Base-by-base conservation (phyloP, 164 flowering plant genomes). In the Brasenia schreberi region DNA sequence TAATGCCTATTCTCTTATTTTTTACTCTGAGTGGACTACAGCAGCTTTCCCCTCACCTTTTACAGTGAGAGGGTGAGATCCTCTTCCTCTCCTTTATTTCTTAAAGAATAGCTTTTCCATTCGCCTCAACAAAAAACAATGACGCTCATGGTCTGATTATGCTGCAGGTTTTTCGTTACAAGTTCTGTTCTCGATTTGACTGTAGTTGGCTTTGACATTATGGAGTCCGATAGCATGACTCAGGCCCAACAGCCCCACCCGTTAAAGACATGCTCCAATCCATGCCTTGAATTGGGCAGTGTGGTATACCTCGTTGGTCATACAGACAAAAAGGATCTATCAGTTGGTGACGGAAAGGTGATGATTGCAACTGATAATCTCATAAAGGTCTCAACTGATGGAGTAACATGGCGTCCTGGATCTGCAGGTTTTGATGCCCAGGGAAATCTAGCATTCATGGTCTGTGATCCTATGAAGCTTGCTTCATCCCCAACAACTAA, bases 401-500 rank as follows among this genome's bases (percentile, higher is more conserved):
- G 91, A 66, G 77, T 84, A 52, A 75, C 72, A 6, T 91, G 96
- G 96, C 81, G 85, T 74, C 93, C 93, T 56, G 99, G 99, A 17
- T 91, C 95, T 64, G 97, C 97, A 58, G 97, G 99, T 63, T 94
- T 91, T 74, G 99, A 94, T 80, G 80, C 69, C 10, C 96, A 87
- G 61, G 97, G 97, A 4, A 94, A 94, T 80, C 92, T 94, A n/a
- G 92, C 99, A 9, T 94, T 94, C 75, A 89, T 94, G 97, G 82
- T 94, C 18, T 94, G 99, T 74, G 97, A 94, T 74, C 99, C 97
- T 19, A 94, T 91, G 97, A 94, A 94, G 69, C 86, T 94, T 18
- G 97, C 99, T n/a, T 81, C 97, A 62, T 91, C 99, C 58, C 97
- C 97, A 43, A 79, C 84, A 43, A 75, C 87, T 17, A 87, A 83